A percentile compares a stretch with the other conserved stretches of the same genome.
These are phyloP conservation scores for Cryomyces antarcticus DNA, from an alignment of 495 filamentous ascomycete species.

Conservation along the genomic window DNA sequence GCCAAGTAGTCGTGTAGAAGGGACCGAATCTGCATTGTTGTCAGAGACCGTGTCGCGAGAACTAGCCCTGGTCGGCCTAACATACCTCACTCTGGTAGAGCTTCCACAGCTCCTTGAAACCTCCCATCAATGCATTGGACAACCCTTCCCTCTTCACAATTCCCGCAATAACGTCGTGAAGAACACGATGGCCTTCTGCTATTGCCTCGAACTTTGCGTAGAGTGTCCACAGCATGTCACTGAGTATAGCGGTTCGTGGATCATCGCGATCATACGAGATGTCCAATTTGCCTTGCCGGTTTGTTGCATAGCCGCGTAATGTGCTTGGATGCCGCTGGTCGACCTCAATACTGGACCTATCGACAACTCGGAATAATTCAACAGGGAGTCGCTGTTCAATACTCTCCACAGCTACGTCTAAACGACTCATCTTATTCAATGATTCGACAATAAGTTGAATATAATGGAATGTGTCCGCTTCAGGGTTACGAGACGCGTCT, in stretches of 20 bases:
- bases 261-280: constrained; percentile 46
- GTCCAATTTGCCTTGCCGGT: constrained; percentile 28
- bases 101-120: constrained; percentile 90
- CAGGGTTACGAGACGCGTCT: constrained; percentile 75
- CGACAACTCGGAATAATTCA: constrained; percentile 82
- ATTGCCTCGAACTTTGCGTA: constrained; percentile 96
- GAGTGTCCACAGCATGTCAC: constrained; percentile 75
- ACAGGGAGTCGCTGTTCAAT: constrained; percentile 87
- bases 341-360: constrained; percentile 83
- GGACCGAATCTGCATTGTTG: constrained; percentile 47
- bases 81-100: constrained; percentile 57
- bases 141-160: constrained; percentile 61
- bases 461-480: constrained; percentile 86
- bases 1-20: constrained; percentile 92
- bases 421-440: constrained; percentile 63
- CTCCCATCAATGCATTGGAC: constrained; percentile 38
- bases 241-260: constrained; percentile 58
- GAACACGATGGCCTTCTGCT: constrained; percentile 80
- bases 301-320: constrained; percentile 30
- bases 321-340: constrained; percentile 72
- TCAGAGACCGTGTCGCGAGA: constrained; percentile 8
- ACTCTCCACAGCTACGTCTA: constrained; percentile 69
- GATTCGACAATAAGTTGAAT: constrained; percentile 76
- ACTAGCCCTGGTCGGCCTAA: constrained; percentile 16
- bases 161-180: constrained; percentile 73